A percentile compares a stretch with the other conserved stretches of the same genome.
phyloP scores from a whole-genome alignment of 78 protist species.

The Diacronema lutheri region DNA sequence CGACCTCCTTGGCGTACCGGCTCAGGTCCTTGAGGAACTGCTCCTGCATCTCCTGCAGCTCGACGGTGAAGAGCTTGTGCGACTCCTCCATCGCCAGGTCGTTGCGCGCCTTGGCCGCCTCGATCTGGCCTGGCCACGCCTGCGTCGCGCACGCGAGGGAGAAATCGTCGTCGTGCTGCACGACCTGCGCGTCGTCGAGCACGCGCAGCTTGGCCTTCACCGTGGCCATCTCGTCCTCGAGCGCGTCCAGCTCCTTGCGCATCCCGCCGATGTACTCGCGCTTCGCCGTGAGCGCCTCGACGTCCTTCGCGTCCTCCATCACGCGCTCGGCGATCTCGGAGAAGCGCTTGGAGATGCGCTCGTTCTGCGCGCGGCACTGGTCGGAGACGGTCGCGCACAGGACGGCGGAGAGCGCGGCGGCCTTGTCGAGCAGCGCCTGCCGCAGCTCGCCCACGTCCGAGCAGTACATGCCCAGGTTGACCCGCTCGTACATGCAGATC shows the following conservation, averaged over 20 bases:
- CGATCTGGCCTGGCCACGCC: neutral
- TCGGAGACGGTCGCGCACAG: neutral
- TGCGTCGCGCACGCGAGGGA: neutral
- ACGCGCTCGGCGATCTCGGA: neutral
- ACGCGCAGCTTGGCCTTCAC: neutral
- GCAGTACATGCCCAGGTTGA: neutral
- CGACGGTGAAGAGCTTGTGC: neutral
- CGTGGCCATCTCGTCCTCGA: neutral
- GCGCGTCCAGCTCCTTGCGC: neutral
- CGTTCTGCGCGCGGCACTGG: neutral
- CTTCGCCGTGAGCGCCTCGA: conserved; percentile 7
- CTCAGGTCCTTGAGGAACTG: neutral
- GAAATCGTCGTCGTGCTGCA: neutral
- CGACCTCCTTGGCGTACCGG: neutral
- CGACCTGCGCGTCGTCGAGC: neutral
- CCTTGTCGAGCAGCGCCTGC: neutral
- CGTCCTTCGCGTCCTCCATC: neutral
- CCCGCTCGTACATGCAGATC: neutral
- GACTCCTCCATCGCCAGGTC: neutral
- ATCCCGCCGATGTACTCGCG: neutral
- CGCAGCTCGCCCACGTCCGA: neutral
- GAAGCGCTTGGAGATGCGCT: neutral
- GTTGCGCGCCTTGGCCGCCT: neutral
- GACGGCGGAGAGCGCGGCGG: neutral
- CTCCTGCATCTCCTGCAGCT: neutral